Base-by-base conservation (phyloP, 495 filamentous ascomycete species). In the Lentithecium fluviatile region DNA sequence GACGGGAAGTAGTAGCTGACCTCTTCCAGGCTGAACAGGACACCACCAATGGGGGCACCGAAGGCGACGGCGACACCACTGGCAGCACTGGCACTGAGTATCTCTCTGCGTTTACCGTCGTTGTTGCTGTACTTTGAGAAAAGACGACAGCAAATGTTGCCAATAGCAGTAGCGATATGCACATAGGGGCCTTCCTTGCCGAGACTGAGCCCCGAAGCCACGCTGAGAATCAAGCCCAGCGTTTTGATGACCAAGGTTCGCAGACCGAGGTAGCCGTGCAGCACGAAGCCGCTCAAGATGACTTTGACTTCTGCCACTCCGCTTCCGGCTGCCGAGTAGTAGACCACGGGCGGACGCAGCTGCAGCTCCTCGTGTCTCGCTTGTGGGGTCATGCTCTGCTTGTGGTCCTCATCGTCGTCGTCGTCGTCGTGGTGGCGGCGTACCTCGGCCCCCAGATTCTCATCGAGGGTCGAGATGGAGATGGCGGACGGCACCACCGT, bases 181-280 rank as follows among this genome's bases (percentile, higher is more conserved):
- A 98, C 94, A 73, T 94, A 97, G 2, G 94, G 94, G 0, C 94
- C 94, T 76, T 98, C 94, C 73, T 98, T 98, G 11, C 94, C 94
- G 37, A 98, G 76, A 70, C 91, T 96, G 40, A 98, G 74, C 3
- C 94, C 94, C 17, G 94, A 97, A 2, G 91, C 85, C 34, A 98
- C 90, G 70, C 89, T 94, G 59, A 97, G 79, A 45, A 97, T 82
- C 34, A 98, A 76, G 15, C 84, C 91, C 43, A 89, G 70, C 0
- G 89, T 91, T 74, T 98, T 98, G 67, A 96, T 80, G 11, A 93
- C 74, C 24, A 98, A 81, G 0, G 94, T 98, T 73, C 86, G 91
- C 40, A 95, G 72, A 55, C 94, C 94, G 38, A 98, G 79, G 73
- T 96, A 98, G 0, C 94, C 92, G 77, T 98, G 94, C 26, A 98